phyloP scores from a whole-genome alignment of 306 rosid species.

The Vicia faba region DNA sequence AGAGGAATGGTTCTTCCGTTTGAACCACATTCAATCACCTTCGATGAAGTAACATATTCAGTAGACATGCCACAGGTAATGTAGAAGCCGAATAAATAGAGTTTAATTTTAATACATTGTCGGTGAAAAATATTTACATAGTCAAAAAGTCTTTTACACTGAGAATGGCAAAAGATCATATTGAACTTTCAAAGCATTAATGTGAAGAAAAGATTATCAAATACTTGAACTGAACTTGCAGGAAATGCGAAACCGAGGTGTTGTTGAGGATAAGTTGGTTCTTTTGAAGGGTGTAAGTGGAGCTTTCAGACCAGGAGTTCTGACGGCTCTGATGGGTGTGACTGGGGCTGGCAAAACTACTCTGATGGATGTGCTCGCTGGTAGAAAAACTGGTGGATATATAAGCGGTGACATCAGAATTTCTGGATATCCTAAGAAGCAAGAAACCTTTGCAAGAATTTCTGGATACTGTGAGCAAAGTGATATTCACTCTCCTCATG shows the following conservation, averaged over 20 bases:
- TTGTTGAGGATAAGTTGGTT: constrained; percentile 66
- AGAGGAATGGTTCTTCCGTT: too few species aligned
- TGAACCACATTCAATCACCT: too few species aligned
- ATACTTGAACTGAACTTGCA: constrained; percentile 34
- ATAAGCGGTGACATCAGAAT: constrained; percentile 69
- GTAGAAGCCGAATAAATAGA: too few species aligned
- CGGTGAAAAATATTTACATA: too few species aligned
- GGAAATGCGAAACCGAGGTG: constrained; percentile 74
- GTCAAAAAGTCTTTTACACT: neutral
- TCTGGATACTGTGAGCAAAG: constrained; percentile 94
- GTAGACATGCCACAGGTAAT: constrained; percentile 8
- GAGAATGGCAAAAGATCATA: neutral
- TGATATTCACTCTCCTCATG: constrained; percentile 82
- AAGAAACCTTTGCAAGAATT: constrained; percentile 86
- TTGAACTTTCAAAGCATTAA: constrained; percentile 27
- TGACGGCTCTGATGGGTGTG: constrained; percentile 93
- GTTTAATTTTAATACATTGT: too few species aligned
- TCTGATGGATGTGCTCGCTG: constrained; percentile 90
- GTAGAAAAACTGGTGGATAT: constrained; percentile 89
- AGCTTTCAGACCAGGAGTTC: constrained; percentile 86
- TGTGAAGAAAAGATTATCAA: constrained; percentile 1
- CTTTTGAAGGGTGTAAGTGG: constrained; percentile 82
- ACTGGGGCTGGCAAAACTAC: constrained; percentile 99
- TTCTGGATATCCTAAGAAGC: constrained; percentile 87
- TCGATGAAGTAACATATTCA: too few species aligned